A percentile compares a stretch with the other conserved stretches of the same genome.
Evolutionary conservation across 495 filamentous ascomycete genomes (phyloP).

Genomic region (Sordaria brevicollis): DNA sequence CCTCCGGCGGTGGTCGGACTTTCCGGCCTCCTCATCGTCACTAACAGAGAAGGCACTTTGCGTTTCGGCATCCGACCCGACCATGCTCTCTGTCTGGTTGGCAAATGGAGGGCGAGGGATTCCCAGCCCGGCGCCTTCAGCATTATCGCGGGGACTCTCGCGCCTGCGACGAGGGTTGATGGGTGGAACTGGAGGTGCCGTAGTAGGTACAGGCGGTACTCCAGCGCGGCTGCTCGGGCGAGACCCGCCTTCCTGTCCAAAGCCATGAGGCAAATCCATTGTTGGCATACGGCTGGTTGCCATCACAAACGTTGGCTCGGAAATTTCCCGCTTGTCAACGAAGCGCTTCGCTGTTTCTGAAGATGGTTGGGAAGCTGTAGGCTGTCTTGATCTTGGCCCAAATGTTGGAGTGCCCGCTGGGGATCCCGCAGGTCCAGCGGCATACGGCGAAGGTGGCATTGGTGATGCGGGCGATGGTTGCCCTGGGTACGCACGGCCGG

Average conservation of each 20-base stretch:
- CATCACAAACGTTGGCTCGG: conserved; percentile 72
- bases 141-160: conserved; percentile 44
- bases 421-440: conserved; percentile 8
- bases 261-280: conserved; percentile 42
- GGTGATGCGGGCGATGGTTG: conserved; percentile 40
- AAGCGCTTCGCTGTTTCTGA: conserved; percentile 45
- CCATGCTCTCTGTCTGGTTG: conserved; percentile 11
- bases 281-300: conserved; percentile 64
- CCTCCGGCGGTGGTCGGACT: conserved; percentile 28
- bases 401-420: conserved; percentile 19
- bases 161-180: conserved; percentile 59
- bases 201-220: background rate
- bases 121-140: conserved; percentile 32
- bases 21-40: conserved; percentile 35
- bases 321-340: conserved; percentile 67
- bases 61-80: conserved; percentile 25
- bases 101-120: conserved; percentile 13
- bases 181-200: conserved; percentile 52
- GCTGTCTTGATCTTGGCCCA: conserved; percentile 15
- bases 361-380: conserved; percentile 39
- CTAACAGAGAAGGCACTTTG: conserved; percentile 41
- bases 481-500: conserved; percentile 17
- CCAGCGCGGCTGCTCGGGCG: conserved; percentile 24
- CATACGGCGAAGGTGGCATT: conserved; percentile 20
- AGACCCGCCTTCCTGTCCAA: conserved; percentile 21